These are phyloP conservation scores for Xerocomellus amylosporus DNA, from an alignment of 768 basidiomycete species.

Conservation along the genomic window DNA sequence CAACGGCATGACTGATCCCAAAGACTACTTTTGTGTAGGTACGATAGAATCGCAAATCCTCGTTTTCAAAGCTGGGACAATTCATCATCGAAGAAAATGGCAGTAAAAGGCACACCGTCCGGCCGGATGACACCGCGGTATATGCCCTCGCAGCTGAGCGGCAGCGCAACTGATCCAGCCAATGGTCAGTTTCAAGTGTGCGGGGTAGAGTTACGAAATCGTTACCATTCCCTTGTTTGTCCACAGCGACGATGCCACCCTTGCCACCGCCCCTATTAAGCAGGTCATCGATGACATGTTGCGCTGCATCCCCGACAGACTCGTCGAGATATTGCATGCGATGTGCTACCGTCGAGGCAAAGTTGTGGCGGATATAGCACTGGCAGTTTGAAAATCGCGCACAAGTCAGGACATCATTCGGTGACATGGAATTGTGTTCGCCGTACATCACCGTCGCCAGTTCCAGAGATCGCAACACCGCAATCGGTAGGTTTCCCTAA, in stretches of 20 bases:
- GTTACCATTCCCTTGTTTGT: constrained; percentile 64
- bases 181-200: not conserved
- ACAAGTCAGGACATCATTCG: constrained; percentile 1
- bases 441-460: constrained; percentile 81
- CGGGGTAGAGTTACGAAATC: constrained; percentile 6
- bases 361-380: constrained; percentile 75
- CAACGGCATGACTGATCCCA: not conserved
- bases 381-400: constrained; percentile 24
- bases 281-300: constrained; percentile 56
- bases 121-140: constrained; percentile 71
- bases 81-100: constrained; percentile 73
- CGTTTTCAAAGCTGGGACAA: constrained; percentile 23
- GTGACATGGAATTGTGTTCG: not conserved
- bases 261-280: constrained; percentile 54
- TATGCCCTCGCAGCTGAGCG: constrained; percentile 78
- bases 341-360: constrained; percentile 62
- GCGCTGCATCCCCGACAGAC: constrained; percentile 53
- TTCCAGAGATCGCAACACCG: constrained; percentile 77
- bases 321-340: constrained; percentile 62
- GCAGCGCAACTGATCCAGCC: constrained; percentile 54
- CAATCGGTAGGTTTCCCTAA: constrained; percentile 31
- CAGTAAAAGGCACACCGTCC: constrained; percentile 70
- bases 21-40: not conserved
- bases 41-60: not conserved
- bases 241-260: constrained; percentile 76